Evolutionary conservation across 1,284 basidiomycete genomes (phyloP).

Genomic region (Rhodotorula glutinis): DNA sequence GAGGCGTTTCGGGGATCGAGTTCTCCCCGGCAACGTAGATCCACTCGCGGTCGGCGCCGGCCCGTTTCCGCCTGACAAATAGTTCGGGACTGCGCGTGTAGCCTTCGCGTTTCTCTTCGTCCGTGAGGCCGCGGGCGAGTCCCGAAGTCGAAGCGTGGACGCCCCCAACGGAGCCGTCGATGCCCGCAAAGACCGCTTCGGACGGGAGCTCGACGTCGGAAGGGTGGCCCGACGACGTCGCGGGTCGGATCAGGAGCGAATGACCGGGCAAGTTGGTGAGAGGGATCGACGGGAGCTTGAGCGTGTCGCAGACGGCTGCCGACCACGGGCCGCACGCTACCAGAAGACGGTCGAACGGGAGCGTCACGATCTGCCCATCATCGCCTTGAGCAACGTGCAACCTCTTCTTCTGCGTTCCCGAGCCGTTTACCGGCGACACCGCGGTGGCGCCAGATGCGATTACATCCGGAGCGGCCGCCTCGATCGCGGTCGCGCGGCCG

Average conservation of each 20-base stretch:
- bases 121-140: conserved; percentile 18
- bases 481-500: conserved; percentile 6
- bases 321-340: conserved; percentile 38
- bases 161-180: conserved; percentile 25
- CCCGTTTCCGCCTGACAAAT: conserved; percentile 14
- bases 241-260: conserved; percentile 34
- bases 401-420: neutral
- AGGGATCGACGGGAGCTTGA: conserved; percentile 21
- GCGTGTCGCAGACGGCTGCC: conserved; percentile 15
- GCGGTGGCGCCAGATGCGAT: neutral
- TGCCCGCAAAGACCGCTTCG: conserved; percentile 35
- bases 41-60: conserved; percentile 13
- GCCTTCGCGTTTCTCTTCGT: conserved; percentile 22
- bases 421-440: neutral
- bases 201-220: conserved; percentile 1
- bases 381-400: neutral
- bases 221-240: neutral
- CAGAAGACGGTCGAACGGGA: conserved; percentile 19
- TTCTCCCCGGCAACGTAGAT: conserved; percentile 39
- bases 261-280: conserved; percentile 37
- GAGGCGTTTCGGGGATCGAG: conserved; percentile 20
- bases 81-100: conserved; percentile 33
- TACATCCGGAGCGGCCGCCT: neutral
- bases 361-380: neutral
- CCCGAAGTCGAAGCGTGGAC: conserved; percentile 31